phyloP scores from a whole-genome alignment of 2,329 filamentous ascomycete species.

The Elsinoe perseae region DNA sequence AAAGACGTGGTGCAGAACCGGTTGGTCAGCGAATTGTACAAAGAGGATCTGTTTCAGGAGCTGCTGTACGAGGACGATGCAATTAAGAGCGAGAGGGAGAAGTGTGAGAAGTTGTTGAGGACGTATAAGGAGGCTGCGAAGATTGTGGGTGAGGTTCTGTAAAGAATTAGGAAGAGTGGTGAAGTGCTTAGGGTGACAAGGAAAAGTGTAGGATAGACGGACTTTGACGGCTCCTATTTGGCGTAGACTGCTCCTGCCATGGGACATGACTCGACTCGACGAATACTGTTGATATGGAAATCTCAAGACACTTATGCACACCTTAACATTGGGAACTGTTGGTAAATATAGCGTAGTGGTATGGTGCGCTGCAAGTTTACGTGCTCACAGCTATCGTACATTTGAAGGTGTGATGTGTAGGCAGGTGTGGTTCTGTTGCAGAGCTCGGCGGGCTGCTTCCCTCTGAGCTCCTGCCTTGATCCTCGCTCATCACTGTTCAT shows the following conservation, averaged over 20 bases:
- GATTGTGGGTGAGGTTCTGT: constrained; percentile 94
- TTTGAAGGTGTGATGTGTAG: not conserved
- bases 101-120: constrained; percentile 90
- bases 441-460: not conserved
- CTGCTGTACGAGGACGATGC: constrained; percentile 94
- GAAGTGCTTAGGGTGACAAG: not conserved
- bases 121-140: constrained; percentile 97
- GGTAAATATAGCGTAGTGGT: no score
- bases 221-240: not conserved
- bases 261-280: constrained; percentile 4
- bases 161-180: constrained; percentile 25
- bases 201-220: constrained; percentile 7
- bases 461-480: not conserved
- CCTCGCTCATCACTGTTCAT: not conserved
- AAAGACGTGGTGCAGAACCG: constrained; percentile 97
- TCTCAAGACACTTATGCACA: constrained; percentile 10
- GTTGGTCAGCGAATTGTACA: constrained; percentile 91
- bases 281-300: constrained; percentile 14
- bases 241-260: not conserved
- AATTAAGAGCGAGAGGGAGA: constrained; percentile 95
- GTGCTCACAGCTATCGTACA: constrained; percentile 11
- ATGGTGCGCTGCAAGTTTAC: not conserved
- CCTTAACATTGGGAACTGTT: not conserved
- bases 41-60: constrained; percentile 82
- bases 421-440: not conserved